Evolutionary conservation across 2,329 filamentous ascomycete species (phyloP).

Genomic region (Fusarium siculi): DNA sequence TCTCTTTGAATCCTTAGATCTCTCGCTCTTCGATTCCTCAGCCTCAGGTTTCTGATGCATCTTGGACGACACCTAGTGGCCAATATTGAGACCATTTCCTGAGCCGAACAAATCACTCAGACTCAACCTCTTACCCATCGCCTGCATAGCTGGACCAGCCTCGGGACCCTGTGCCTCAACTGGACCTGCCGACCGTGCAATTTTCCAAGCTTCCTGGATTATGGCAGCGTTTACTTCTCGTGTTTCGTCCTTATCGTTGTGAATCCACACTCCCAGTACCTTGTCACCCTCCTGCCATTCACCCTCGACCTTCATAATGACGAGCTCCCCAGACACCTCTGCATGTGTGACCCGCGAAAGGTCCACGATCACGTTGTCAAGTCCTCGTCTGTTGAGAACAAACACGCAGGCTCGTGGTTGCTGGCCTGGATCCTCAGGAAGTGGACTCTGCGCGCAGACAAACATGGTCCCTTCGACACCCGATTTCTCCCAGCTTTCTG

Average conservation of each 20-base stretch:
- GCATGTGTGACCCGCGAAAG: conserved; percentile 70
- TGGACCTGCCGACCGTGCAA: conserved; percentile 46
- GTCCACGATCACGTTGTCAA: conserved; percentile 76
- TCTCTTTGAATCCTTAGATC: background rate
- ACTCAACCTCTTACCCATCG: conserved; percentile 56
- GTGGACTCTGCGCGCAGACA: conserved; percentile 73
- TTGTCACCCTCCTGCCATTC: conserved; percentile 51
- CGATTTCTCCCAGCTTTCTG: conserved; percentile 82
- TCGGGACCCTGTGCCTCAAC: conserved; percentile 47
- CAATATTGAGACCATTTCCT: conserved; percentile 39
- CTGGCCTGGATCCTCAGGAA: conserved; percentile 49
- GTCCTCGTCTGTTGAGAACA: conserved; percentile 76
- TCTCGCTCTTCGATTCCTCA: background rate
- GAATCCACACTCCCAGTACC: conserved; percentile 66
- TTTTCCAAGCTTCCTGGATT: conserved; percentile 57
- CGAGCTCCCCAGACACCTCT: conserved; percentile 68
- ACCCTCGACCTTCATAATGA: conserved; percentile 59
- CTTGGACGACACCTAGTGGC: conserved; percentile 29
- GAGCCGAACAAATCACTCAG: conserved; percentile 58
- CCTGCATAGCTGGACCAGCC: conserved; percentile 56
- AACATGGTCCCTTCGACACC: conserved; percentile 90
- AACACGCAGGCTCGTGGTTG: conserved; percentile 68
- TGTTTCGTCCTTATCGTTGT: conserved; percentile 60
- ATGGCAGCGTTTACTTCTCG: conserved; percentile 54
- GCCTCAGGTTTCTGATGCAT: conserved; percentile 2